These are phyloP conservation scores for Boeremia lycopersici DNA, from an alignment of 2,329 filamentous ascomycete genomes.

Conservation along the genomic window DNA sequence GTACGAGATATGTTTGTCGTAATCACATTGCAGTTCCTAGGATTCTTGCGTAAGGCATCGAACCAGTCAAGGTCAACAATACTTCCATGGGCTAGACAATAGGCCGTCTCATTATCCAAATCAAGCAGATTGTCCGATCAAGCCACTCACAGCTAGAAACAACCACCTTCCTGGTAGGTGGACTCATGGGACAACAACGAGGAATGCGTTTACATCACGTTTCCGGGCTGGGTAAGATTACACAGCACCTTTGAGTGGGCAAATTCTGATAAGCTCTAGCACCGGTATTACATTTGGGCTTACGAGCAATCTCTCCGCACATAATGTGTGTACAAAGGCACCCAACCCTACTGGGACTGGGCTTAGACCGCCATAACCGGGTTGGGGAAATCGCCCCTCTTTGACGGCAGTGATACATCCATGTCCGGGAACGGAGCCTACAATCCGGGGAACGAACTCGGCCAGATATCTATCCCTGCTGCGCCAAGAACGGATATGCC, in stretches of 20 bases:
- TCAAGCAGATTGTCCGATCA: too few species aligned
- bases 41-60: too few species aligned
- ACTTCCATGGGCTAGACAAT: too few species aligned
- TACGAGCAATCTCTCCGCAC: constrained; percentile 46
- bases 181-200: too few species aligned
- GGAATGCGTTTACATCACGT: not conserved
- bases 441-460: constrained; percentile 20
- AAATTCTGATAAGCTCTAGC: constrained; percentile 15
- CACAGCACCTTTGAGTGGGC: not conserved
- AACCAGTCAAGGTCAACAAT: too few species aligned
- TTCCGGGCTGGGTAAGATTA: constrained; percentile 19
- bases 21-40: too few species aligned
- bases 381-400: constrained; percentile 28
- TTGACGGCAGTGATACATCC: constrained; percentile 37
- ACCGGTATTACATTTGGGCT: constrained; percentile 43
- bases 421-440: constrained; percentile 37
- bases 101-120: too few species aligned
- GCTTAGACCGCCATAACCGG: constrained; percentile 43
- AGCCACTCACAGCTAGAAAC: too few species aligned
- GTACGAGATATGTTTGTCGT: too few species aligned
- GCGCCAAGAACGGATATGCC: constrained; percentile 13
- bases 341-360: constrained; percentile 58
- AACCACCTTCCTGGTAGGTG: too few species aligned
- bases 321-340: constrained; percentile 47
- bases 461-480: not conserved